Conservation (phyloP, 768 basidiomycete genomes). For the Lentinula aciculospora region DNA sequence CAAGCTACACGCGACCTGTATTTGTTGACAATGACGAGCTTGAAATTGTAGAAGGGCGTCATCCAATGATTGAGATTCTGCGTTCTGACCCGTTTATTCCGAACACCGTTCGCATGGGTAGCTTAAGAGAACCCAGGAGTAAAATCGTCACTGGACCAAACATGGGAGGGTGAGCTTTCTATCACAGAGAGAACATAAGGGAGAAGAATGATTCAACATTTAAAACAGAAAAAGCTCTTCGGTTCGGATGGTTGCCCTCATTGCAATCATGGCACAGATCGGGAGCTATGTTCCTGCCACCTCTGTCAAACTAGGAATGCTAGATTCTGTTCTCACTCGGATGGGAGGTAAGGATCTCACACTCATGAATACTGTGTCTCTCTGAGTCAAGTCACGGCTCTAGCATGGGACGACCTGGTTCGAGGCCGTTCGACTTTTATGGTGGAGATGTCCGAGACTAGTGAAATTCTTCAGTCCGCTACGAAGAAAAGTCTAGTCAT, state of each 20-base stretch:
- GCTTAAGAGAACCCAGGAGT: conserved; percentile 35
- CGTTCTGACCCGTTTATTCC: conserved; percentile 80
- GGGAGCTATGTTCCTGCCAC: conserved; percentile 88
- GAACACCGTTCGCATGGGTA: conserved; percentile 67
- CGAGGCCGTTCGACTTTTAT: conserved; percentile 92
- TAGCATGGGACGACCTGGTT: conserved; percentile 84
- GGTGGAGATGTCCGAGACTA: conserved; percentile 95
- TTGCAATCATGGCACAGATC: conserved; percentile 84
- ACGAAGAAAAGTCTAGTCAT: conserved; percentile 79
- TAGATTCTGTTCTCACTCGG: conserved; percentile 82
- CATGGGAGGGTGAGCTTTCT: conserved; percentile 58
- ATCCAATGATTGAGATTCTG: conserved; percentile 88
- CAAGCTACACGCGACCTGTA: conserved; percentile 70
- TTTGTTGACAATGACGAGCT: conserved; percentile 65
- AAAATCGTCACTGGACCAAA: conserved; percentile 83
- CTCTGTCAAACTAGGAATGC: conserved; percentile 66
- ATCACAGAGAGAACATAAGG: neutral
- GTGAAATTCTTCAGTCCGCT: conserved; percentile 77
- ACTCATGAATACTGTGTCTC: too few relatives aligned
- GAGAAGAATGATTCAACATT: neutral
- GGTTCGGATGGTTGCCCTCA: conserved; percentile 74
- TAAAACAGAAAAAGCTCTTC: conserved; percentile 70
- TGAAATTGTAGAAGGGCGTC: conserved; percentile 78
- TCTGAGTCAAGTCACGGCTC: too few relatives aligned
- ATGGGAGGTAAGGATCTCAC: conserved; percentile 91